A percentile compares a stretch with the other conserved stretches of the same genome.
Evolutionary conservation across 805 yeast species (phyloP).

Genomic region (Ogataea chonburiensis): DNA sequence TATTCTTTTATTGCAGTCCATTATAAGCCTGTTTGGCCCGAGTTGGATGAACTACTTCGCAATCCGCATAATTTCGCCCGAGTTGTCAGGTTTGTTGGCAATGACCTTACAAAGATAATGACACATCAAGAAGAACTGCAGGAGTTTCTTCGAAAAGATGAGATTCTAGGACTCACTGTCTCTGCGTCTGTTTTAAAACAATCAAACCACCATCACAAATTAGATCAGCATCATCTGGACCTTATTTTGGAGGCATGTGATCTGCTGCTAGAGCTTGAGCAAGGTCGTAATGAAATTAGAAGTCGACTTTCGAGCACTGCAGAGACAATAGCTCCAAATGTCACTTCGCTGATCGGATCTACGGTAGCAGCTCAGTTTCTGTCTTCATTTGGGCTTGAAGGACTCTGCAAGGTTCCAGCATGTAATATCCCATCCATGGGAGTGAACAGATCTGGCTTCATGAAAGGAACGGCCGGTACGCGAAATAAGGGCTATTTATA

Average conservation of each 20-base stretch:
- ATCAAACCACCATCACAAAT: constrained; percentile 22
- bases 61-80: constrained; percentile 62
- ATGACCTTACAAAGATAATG: constrained; percentile 24
- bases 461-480: constrained; percentile 44
- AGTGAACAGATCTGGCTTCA: constrained; percentile 42
- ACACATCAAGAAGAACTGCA: constrained; percentile 36
- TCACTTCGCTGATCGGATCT: constrained; percentile 70
- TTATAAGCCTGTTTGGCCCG: constrained; percentile 67
- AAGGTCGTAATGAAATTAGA: constrained; percentile 44
- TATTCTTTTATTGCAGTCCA: constrained; percentile 49
- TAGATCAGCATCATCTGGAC: constrained; percentile 33
- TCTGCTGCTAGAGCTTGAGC: constrained; percentile 45
- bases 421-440: constrained; percentile 85
- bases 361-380: constrained; percentile 71
- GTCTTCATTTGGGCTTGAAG: constrained; percentile 66
- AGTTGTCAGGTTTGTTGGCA: constrained; percentile 51
- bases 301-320: constrained; percentile 57
- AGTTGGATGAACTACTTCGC: constrained; percentile 60
- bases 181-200: constrained; percentile 52
- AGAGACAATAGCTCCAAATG: constrained; percentile 71
- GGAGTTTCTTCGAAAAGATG: constrained; percentile 55
- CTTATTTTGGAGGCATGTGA: constrained; percentile 46
- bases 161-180: constrained; percentile 70
- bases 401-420: constrained; percentile 68
- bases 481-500: constrained; percentile 71